Evolutionary conservation across 208 protist species (phyloP).

Genomic region (Leishmania tarentolae): DNA sequence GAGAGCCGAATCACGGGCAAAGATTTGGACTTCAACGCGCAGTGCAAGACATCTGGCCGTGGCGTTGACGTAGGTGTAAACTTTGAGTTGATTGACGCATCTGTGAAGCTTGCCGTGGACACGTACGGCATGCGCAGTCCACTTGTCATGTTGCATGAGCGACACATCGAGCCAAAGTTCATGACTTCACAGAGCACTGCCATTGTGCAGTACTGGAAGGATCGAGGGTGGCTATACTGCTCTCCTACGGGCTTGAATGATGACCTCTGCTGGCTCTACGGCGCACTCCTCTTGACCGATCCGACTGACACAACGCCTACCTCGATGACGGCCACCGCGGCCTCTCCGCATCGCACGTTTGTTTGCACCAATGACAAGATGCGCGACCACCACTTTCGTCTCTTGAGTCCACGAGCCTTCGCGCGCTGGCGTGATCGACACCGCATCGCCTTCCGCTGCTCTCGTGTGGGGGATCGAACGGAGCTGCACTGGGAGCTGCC

Average conservation of each 20-base stretch:
- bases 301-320: conserved; percentile 33
- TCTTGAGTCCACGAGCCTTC: conserved; percentile 73
- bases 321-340: not conserved
- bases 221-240: conserved; percentile 46
- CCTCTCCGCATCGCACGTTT: conserved; percentile 34
- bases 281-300: conserved; percentile 50
- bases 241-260: conserved; percentile 73
- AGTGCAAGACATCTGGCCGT: conserved; percentile 23
- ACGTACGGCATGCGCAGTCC: conserved; percentile 45
- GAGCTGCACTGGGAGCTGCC: conserved; percentile 56
- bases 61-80: conserved; percentile 67
- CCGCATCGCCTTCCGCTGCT: conserved; percentile 67
- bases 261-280: conserved; percentile 83
- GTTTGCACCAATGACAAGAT: conserved; percentile 84
- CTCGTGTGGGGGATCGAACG: conserved; percentile 31
- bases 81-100: conserved; percentile 68
- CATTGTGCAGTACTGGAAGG: conserved; percentile 54
- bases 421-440: conserved; percentile 76
- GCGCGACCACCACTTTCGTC: conserved; percentile 81
- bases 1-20: conserved; percentile 32
- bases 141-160: conserved; percentile 78
- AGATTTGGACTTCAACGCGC: conserved; percentile 36
- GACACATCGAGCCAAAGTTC: conserved; percentile 53
- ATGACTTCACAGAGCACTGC: conserved; percentile 33
- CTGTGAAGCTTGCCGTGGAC: conserved; percentile 40